phyloP scores from a whole-genome alignment of 1,139 yeast genomes.

The Candida labiduridarum region DNA sequence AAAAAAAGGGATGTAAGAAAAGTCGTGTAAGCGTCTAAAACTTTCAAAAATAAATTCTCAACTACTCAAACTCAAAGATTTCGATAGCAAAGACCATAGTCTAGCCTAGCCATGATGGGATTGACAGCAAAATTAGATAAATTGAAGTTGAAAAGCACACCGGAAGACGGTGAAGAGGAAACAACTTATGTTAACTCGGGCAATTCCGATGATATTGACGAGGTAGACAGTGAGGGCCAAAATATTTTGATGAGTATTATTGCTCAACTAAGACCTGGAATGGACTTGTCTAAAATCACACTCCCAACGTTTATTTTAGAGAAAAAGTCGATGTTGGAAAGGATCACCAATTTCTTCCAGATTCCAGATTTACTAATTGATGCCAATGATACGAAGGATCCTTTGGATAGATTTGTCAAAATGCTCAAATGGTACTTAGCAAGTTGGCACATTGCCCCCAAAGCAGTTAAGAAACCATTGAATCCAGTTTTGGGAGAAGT shows the following conservation, averaged over 20 bases:
- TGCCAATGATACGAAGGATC: slow-evolving; percentile 65
- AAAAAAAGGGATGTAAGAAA: slow-evolving; percentile 2
- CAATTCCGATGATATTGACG: slow-evolving; percentile 74
- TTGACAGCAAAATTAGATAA: slow-evolving; percentile 39
- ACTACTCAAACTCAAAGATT: background rate
- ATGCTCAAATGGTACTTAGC: slow-evolving; percentile 89
- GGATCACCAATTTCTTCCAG: slow-evolving; percentile 87
- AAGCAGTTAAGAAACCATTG: slow-evolving; percentile 95
- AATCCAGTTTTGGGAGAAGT: slow-evolving; percentile 94
- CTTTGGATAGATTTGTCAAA: slow-evolving; percentile 65
- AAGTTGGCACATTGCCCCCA: slow-evolving; percentile 98
- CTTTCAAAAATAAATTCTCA: background rate
- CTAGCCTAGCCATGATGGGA: slow-evolving; percentile 27
- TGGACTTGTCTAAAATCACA: slow-evolving; percentile 86
- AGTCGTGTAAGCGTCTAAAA: background rate
- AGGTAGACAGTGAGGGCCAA: slow-evolving; percentile 87
- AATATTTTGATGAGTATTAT: slow-evolving; percentile 84
- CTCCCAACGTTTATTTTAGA: slow-evolving; percentile 93
- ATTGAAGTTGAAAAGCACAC: slow-evolving; percentile 21
- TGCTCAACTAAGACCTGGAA: slow-evolving; percentile 89
- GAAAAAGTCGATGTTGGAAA: slow-evolving; percentile 93
- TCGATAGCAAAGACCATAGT: background rate
- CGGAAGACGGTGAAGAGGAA: slow-evolving; percentile 3
- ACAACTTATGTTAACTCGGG: slow-evolving; percentile 9
- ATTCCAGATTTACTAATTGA: slow-evolving; percentile 75